A percentile compares a stretch with the other conserved stretches of the same genome.
Evolutionary conservation across 495 filamentous ascomycete species (phyloP).

Genomic region (Trichoderma reesei): DNA sequence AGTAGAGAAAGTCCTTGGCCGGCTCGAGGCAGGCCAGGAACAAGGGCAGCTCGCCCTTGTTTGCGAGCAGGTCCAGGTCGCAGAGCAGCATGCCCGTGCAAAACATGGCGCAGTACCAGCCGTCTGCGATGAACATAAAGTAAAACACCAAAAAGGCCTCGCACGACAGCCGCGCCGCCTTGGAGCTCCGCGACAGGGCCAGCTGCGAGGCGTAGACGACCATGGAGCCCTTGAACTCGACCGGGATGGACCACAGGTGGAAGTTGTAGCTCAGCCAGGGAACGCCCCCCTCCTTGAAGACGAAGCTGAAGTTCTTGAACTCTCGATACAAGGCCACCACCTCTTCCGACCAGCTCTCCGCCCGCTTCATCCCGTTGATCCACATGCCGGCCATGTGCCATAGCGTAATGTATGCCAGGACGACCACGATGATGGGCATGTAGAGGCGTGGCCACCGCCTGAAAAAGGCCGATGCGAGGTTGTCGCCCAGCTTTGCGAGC

Average conservation of each 20-base stretch:
- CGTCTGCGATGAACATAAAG: conserved; percentile 40
- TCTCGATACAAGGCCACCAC: conserved; percentile 46
- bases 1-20: conserved; percentile 35
- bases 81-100: conserved; percentile 36
- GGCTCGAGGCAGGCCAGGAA: conserved; percentile 27
- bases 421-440: conserved; percentile 24
- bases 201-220: conserved; percentile 37
- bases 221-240: conserved; percentile 35
- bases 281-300: conserved; percentile 38
- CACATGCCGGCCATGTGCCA: conserved; percentile 35
- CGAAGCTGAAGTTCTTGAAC: conserved; percentile 50
- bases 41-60: conserved; percentile 29
- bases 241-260: conserved; percentile 35
- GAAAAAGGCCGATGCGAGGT: conserved; percentile 31
- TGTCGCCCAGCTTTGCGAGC: conserved; percentile 20
- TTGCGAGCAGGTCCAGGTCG: conserved; percentile 37
- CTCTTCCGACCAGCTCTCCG: conserved; percentile 28
- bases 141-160: conserved; percentile 26
- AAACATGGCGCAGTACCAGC: conserved; percentile 35
- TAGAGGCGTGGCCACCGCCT: conserved; percentile 31
- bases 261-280: conserved; percentile 29
- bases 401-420: conserved; percentile 31
- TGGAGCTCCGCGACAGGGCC: conserved; percentile 27
- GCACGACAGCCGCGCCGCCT: conserved; percentile 25
- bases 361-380: conserved; percentile 19